phyloP scores from a whole-genome alignment of 2,329 filamentous ascomycete genomes.

The Onygena corvina region DNA sequence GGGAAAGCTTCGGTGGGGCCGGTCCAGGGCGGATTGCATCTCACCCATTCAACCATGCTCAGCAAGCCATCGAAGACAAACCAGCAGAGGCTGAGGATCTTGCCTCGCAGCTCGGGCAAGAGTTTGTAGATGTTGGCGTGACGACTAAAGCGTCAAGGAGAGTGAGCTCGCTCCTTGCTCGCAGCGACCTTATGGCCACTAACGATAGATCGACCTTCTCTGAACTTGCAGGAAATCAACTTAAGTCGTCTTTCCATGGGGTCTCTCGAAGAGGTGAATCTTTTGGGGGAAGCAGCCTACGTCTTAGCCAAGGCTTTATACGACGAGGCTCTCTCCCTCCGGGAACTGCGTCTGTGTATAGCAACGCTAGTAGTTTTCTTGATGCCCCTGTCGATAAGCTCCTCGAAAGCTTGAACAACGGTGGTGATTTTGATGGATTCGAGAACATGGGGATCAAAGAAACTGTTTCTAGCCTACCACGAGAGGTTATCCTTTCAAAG shows the following conservation, averaged over 20 bases:
- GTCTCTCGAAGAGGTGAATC: constrained; percentile 58
- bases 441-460: constrained; percentile 62
- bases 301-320: constrained; percentile 47
- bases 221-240: constrained; percentile 46
- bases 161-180: constrained; percentile 80
- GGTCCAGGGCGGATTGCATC: constrained; percentile 34
- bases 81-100: constrained; percentile 46
- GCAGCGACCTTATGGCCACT: constrained; percentile 74
- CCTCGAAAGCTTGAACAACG: constrained; percentile 54
- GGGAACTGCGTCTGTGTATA: constrained; percentile 37
- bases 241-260: constrained; percentile 28
- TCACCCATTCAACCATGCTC: constrained; percentile 23
- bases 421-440: constrained; percentile 54
- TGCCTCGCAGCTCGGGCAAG: constrained; percentile 59
- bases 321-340: constrained; percentile 46
- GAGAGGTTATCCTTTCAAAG: constrained; percentile 60
- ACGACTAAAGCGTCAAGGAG: constrained; percentile 56
- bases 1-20: constrained; percentile 62
- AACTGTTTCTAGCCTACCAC: constrained; percentile 57
- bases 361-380: constrained; percentile 48
- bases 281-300: constrained; percentile 53
- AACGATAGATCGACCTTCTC: constrained; percentile 71
- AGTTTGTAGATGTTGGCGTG: constrained; percentile 44
- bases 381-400: constrained; percentile 58
- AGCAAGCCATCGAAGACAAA: constrained; percentile 40